These are phyloP conservation scores for Cercophora scortea DNA, from an alignment of 495 filamentous ascomycete species.

Conservation along the genomic window DNA sequence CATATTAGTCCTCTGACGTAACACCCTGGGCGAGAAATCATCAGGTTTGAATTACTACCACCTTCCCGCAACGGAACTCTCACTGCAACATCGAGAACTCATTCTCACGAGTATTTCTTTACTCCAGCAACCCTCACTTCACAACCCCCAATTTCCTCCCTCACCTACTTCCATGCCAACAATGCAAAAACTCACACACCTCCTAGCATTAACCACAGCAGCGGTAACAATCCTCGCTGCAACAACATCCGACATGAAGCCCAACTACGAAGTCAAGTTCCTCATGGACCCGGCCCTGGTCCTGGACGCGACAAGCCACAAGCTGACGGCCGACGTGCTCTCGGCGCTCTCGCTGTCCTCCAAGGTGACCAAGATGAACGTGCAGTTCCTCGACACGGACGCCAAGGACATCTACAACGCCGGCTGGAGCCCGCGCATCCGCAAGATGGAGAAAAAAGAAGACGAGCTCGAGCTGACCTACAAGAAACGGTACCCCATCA, in stretches of 20 bases:
- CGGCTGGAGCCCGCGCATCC: constrained; percentile 27
- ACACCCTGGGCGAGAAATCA: no score
- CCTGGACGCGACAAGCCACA: constrained; percentile 11
- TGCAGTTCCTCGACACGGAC: constrained; percentile 26
- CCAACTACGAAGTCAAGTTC: constrained; percentile 26
- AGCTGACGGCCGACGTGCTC: constrained; percentile 18
- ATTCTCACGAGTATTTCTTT: no score
- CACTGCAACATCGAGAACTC: no score
- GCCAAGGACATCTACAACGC: constrained; percentile 17
- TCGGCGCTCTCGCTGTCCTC: constrained; percentile 9
- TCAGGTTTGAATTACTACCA: no score
- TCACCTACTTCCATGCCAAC: no score
- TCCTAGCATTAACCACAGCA: not conserved
- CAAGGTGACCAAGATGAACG: constrained; percentile 10
- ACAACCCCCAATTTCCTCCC: no score
- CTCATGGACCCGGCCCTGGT: constrained; percentile 17
- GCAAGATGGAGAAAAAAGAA: constrained; percentile 18
- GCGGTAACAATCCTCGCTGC: not conserved
- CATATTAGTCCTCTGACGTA: no score
- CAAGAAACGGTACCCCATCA: constrained; percentile 20
- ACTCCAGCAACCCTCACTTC: no score
- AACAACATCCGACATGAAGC: constrained; percentile 9
- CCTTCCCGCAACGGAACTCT: no score
- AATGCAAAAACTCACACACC: not conserved
- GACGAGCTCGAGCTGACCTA: constrained; percentile 23